Evolutionary conservation across 208 protist species (phyloP).

Genomic region (Trypanosoma melophagium): DNA sequence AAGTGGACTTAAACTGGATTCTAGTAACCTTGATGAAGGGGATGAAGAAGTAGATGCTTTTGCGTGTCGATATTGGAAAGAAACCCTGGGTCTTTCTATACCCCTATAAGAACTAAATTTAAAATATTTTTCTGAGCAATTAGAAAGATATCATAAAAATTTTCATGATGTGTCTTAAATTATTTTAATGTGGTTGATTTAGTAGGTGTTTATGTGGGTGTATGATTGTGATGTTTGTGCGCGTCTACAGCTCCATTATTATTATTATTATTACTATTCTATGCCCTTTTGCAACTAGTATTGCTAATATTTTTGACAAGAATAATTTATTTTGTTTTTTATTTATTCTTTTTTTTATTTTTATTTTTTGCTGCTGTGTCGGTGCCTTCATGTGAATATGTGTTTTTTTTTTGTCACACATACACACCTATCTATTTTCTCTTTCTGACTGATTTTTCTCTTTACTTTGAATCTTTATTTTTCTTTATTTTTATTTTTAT

Average conservation of each 20-base stretch:
- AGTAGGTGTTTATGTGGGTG: too few species aligned
- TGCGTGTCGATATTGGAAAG: slow-evolving; percentile 23
- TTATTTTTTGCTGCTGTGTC: background rate
- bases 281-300: background rate
- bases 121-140: background rate
- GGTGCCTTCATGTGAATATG: background rate
- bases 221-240: too few species aligned
- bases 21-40: background rate
- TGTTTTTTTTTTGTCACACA: slow-evolving; percentile 12
- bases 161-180: too few species aligned
- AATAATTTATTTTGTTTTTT: slow-evolving; percentile 1
- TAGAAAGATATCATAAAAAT: too few species aligned
- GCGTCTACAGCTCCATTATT: background rate
- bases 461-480: background rate
- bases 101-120: background rate
- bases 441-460: background rate
- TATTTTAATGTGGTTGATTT: too few species aligned
- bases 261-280: background rate
- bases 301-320: background rate
- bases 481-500: background rate
- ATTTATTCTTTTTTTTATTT: slow-evolving; percentile 1
- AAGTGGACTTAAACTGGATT: slow-evolving; percentile 20
- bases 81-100: background rate
- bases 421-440: background rate
- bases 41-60: slow-evolving; percentile 8